Evolutionary conservation across 768 basidiomycete species (phyloP), one percentile per base, ranked within the genome.

Genomic region (Termitomyces heimii): DNA sequence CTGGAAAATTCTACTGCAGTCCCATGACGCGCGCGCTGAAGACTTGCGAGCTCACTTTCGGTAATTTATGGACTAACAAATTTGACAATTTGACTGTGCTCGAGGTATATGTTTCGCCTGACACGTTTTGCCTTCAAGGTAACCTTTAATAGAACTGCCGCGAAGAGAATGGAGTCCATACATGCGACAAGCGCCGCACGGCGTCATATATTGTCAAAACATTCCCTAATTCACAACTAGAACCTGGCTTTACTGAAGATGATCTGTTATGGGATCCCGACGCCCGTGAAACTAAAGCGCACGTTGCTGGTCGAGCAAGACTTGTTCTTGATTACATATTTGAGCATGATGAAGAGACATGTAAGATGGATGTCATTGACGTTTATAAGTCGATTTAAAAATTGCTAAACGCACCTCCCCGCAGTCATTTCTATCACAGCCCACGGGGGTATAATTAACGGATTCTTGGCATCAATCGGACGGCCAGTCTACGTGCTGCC

Each of bases 361-460:
- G 87, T 86, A 64, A 50, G 84, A 34, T 22, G 20, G 37, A 34
- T 22, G 20, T 31, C 6, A 35, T 48, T 32, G 32, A n/a, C 7
- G 71, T 40, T 28, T 7, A 22, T 60, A 2, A 6, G 8, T 18
- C 46, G 13, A 9, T 32, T n/a, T 13, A 29, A 29, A 24, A 54
- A 35, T 56, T 32, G 34, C 42, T 44, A 39, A 39, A 35, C 29
- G 5, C 43, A 26, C n/a, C 34, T 44, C 52, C 1, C 18, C 14
- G 6, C 16, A 89, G 89, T 80, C 62, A 78, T 89, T 24, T 84
- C 85, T 5, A 78, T 89, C 59, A 86, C 86, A 1, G 79, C 84
- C 1, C 89, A 91, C 65, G 77, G 80, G 13, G 86, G 82, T 0
- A 79, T 85, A 58, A 86, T 87, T 49, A 77, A 78, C 34, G 82